phyloP scores from a whole-genome alignment of 2,329 filamentous ascomycete genomes.

The Metarhizium album region DNA sequence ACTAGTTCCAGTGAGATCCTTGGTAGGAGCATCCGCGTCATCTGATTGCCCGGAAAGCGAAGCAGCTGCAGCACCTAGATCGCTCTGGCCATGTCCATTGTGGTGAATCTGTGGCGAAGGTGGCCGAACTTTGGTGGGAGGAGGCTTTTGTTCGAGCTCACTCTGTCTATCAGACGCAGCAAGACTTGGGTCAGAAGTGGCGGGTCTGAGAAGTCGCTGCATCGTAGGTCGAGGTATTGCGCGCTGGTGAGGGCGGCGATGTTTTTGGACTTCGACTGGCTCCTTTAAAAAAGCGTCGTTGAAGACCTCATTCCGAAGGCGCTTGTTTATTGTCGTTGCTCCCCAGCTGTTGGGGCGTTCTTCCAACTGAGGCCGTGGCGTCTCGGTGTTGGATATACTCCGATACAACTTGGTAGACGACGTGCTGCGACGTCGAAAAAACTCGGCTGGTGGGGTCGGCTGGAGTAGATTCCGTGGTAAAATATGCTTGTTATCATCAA shows the following conservation, averaged over 20 bases:
- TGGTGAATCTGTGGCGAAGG: not conserved
- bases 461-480: constrained; percentile 75
- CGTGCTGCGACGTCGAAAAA: constrained; percentile 22
- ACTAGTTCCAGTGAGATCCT: constrained; percentile 52
- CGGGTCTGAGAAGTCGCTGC: constrained; percentile 32
- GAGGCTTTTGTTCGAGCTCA: not conserved
- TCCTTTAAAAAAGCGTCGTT: constrained; percentile 85
- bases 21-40: constrained; percentile 26
- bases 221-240: constrained; percentile 46
- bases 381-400: constrained; percentile 5
- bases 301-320: constrained; percentile 80
- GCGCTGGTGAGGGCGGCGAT: constrained; percentile 59
- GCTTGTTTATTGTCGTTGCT: constrained; percentile 81
- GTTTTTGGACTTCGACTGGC: constrained; percentile 68
- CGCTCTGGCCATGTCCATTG: constrained; percentile 14
- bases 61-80: constrained; percentile 19
- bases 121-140: not conserved
- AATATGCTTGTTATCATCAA: constrained; percentile 90
- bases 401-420: constrained; percentile 18
- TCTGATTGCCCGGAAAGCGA: constrained; percentile 21
- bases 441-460: constrained; percentile 33
- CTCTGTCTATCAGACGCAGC: constrained; percentile 1
- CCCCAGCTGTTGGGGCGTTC: constrained; percentile 66
- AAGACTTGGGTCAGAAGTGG: constrained; percentile 34
- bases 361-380: constrained; percentile 32